These are phyloP conservation scores for Boletellus ananiceps DNA, from an alignment of 768 basidiomycete genomes.

Conservation along the genomic window DNA sequence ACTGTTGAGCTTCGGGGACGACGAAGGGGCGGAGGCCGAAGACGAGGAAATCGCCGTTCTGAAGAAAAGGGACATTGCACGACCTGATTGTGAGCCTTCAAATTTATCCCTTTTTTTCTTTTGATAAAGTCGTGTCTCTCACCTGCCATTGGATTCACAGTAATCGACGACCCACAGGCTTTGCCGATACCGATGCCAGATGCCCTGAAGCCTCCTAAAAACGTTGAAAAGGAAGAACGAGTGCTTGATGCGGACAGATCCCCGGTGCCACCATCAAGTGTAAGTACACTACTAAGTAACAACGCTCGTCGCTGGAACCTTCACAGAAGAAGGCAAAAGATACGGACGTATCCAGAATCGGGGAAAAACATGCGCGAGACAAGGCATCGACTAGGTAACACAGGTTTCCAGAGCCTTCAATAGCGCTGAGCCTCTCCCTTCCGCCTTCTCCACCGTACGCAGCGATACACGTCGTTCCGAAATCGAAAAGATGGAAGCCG, in stretches of 20 bases:
- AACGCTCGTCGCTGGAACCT: background rate
- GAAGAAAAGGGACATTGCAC: constrained; percentile 77
- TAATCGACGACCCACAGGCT: constrained; percentile 17
- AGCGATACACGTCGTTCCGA: constrained; percentile 67
- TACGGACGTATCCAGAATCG: constrained; percentile 62
- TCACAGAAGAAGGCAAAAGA: constrained; percentile 20
- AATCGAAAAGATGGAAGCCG: constrained; percentile 84
- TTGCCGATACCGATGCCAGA: constrained; percentile 11
- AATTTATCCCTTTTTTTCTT: no score
- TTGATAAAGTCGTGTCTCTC: background rate
- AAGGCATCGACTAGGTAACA: constrained; percentile 56
- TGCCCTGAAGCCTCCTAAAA: constrained; percentile 2
- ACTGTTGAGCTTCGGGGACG: constrained; percentile 82
- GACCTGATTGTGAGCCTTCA: constrained; percentile 71
- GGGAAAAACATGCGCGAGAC: constrained; percentile 72
- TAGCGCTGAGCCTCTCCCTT: background rate
- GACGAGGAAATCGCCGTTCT: constrained; percentile 49
- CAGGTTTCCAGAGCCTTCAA: background rate
- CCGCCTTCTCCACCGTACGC: background rate
- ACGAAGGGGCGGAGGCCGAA: constrained; percentile 55
- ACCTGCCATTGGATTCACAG: constrained; percentile 12
- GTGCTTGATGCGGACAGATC: background rate
- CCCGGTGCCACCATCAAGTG: constrained; percentile 14
- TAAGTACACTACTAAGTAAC: background rate
- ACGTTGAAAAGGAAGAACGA: constrained; percentile 2